Evolutionary conservation across 352 stramenopile genomes (phyloP).

Genomic region (Globisporangium takayamanum): DNA sequence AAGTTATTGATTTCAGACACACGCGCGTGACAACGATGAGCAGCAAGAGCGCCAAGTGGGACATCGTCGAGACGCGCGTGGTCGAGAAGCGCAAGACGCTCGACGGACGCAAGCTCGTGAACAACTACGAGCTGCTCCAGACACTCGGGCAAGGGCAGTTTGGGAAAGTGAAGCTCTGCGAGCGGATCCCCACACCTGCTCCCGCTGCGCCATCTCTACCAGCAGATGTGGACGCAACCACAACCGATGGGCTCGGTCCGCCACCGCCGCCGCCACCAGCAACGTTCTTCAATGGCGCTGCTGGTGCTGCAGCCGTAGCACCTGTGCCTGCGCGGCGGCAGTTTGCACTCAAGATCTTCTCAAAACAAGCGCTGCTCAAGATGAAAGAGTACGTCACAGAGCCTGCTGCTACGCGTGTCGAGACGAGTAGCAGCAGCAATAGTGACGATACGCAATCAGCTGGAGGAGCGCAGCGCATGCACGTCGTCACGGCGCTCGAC

Average conservation of each 20-base stretch:
- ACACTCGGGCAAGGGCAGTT: slow-evolving; percentile 74
- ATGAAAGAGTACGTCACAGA: slow-evolving; percentile 75
- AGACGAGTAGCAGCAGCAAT: not conserved
- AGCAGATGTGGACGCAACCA: not conserved
- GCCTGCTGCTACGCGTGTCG: not conserved
- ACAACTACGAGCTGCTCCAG: slow-evolving; percentile 74
- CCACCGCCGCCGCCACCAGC: slow-evolving; percentile 7
- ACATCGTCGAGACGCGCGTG: slow-evolving; percentile 60
- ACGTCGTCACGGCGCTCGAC: slow-evolving; percentile 73
- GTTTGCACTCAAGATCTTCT: slow-evolving; percentile 86
- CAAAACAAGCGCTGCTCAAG: slow-evolving; percentile 61
- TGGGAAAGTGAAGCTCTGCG: slow-evolving; percentile 81
- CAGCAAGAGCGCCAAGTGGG: slow-evolving; percentile 22
- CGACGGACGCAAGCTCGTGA: slow-evolving; percentile 54
- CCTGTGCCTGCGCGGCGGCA: slow-evolving; percentile 19
- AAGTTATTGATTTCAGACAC: too few relatives aligned
- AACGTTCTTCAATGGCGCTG: slow-evolving; percentile 5
- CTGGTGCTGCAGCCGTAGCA: slow-evolving; percentile 2
- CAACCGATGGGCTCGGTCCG: slow-evolving; percentile 1
- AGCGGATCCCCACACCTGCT: slow-evolving; percentile 35
- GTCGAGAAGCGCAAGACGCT: slow-evolving; percentile 42
- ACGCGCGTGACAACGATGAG: not conserved
- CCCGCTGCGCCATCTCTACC: not conserved
- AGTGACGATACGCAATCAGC: not conserved
- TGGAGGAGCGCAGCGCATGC: slow-evolving; percentile 33